Base-by-base conservation (phyloP, 176 grass and related monocot genomes). In the Rhipidocladum racemiflorum region DNA sequence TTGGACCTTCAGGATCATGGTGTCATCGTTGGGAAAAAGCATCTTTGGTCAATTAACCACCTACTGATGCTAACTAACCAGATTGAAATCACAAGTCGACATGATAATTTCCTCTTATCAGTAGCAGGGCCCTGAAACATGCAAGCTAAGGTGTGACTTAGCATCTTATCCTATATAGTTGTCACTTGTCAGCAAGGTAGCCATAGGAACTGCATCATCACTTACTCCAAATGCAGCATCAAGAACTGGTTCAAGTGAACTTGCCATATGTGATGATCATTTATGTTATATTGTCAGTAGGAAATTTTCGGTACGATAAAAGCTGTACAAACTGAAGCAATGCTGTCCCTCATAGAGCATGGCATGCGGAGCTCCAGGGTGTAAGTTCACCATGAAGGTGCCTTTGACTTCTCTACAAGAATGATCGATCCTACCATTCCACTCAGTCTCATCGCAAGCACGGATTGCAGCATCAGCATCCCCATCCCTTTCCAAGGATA, bases 381-480 rank as follows among this genome's bases (percentile, higher is more conserved):
- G 42, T 44, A 83, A 46, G 66, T 87, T 94, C 74, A 94, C 77
- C 74, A 90, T 8, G 72, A 45, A 50, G 89, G 77, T 55, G 87
- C 83, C 74, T 94, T 94, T 61, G 92, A 91, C 90, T 97, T 97
- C 72, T n/a, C n/a, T n/a, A 97, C 94, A 76, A 93, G 88, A 81
- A 97, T 90, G 69, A 97, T 93, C 77, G 69, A 97, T 93, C 77
- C 91, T 91, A 43, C 91, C 91, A 77, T 91, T 97, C 94, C 94
- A 97, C 62, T 85, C 88, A n/a, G n/a, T n/a, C n/a, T n/a, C n/a
- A n/a, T n/a, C n/a, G n/a, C n/a, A n/a, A n/a, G n/a, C n/a, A n/a
- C n/a, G 89, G 55, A 97, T 97, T 75, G 94, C 94, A 81, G 86
- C 94, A 87, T 93, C 94, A 9, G 94, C 94, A 61, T 97, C 91